Percentiles rank a stretch among this genome's conserved stretches.
Conservation (phyloP, 306 rosid species). For the Trifolium fragiferum region DNA sequence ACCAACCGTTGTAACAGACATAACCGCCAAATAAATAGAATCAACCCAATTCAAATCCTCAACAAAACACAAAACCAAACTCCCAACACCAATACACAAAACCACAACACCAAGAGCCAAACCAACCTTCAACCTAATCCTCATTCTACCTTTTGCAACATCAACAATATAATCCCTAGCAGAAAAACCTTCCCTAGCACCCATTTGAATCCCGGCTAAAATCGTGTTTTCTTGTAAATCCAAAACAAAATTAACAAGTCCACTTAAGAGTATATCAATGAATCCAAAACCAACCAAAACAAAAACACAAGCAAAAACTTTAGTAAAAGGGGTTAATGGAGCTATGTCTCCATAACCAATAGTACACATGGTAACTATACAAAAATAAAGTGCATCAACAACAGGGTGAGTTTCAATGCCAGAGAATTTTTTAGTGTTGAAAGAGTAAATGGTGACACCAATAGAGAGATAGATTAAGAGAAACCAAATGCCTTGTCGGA, state of each 20-base stretch:
- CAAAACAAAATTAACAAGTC: conserved; percentile 72
- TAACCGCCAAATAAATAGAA: conserved; percentile 71
- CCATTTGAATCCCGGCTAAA: conserved; percentile 57
- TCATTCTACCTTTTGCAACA: conserved; percentile 87
- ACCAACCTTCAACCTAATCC: conserved; percentile 80
- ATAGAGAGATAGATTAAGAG: conserved; percentile 61
- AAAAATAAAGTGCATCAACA: conserved; percentile 81
- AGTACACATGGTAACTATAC: conserved; percentile 87
- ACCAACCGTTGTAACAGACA: conserved; percentile 89
- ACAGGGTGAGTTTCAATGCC: conserved; percentile 74
- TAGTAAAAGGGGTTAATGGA: conserved; percentile 61
- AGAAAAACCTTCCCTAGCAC: conserved; percentile 50
- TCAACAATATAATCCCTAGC: conserved; percentile 71
- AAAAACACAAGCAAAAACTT: conserved; percentile 72
- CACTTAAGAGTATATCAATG: conserved; percentile 70
- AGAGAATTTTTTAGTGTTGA: conserved; percentile 63
- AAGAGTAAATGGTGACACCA: conserved; percentile 71
- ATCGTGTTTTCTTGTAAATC: conserved; percentile 76
- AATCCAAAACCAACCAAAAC: conserved; percentile 86
- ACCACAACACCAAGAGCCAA: conserved; percentile 88
- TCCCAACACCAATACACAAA: conserved; percentile 72
- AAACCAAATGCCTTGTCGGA: conserved; percentile 63
- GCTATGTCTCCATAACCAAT: conserved; percentile 87
- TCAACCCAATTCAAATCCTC: conserved; percentile 73
- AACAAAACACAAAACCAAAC: conserved; percentile 62